These are phyloP conservation scores for Daedalea quercina DNA, from an alignment of 768 basidiomycete species.

Conservation along the genomic window DNA sequence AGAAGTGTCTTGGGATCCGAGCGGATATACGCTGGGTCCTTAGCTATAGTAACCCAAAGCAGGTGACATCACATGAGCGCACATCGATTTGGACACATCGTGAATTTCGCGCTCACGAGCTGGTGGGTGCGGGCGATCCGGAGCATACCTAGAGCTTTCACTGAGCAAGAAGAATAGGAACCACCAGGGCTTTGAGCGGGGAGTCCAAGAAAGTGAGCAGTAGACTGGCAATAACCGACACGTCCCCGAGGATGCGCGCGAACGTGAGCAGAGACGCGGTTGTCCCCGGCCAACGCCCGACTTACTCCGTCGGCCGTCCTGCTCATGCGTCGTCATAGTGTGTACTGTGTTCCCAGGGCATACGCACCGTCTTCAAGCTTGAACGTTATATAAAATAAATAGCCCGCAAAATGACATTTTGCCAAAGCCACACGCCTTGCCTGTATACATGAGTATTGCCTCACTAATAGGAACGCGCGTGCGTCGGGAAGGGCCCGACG, in stretches of 20 bases:
- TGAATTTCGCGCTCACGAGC: constrained; percentile 13
- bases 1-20: constrained; percentile 19
- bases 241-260: neutral
- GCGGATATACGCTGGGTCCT: constrained; percentile 7
- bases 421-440: too few species aligned
- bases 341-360: too few species aligned
- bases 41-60: constrained; percentile 7
- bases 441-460: too few species aligned
- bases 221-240: neutral
- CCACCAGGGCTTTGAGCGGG: neutral
- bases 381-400: too few species aligned
- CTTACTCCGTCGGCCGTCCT: constrained; percentile 5
- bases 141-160: constrained; percentile 1
- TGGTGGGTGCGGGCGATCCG: constrained; percentile 18
- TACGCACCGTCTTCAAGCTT: neutral
- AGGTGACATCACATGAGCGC: constrained; percentile 26
- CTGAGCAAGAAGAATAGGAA: neutral
- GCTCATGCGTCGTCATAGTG: neutral
- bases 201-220: neutral
- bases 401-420: too few species aligned
- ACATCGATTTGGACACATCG: neutral
- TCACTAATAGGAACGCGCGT: too few species aligned
- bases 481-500: too few species aligned
- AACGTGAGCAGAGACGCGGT: neutral
- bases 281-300: constrained; percentile 5